A percentile compares a stretch with the other conserved stretches of the same genome.
phyloP scores from a whole-genome alignment of 2,329 filamentous ascomycete species.

The Stachybotrys chlorohalonatus region DNA sequence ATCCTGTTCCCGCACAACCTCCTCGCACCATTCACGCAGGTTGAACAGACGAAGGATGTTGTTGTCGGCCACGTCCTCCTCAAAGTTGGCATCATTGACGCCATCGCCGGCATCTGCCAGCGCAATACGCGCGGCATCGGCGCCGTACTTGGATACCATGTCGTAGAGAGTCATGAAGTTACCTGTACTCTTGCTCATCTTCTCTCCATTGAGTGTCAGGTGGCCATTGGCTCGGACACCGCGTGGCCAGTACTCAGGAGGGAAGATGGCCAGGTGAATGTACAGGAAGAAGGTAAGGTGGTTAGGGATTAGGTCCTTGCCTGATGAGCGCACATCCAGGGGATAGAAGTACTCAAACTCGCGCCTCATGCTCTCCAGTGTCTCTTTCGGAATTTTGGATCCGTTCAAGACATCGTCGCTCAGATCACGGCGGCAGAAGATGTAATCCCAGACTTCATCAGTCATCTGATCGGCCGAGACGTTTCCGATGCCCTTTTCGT shows the following conservation, averaged over 20 bases:
- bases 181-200: slow-evolving; percentile 97
- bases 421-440: slow-evolving; percentile 71
- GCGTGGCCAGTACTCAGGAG: slow-evolving; percentile 78
- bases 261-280: slow-evolving; percentile 84
- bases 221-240: slow-evolving; percentile 87
- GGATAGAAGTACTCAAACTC: slow-evolving; percentile 98
- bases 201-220: slow-evolving; percentile 88
- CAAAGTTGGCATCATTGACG: slow-evolving; percentile 94
- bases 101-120: slow-evolving; percentile 92
- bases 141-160: slow-evolving; percentile 83
- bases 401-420: slow-evolving; percentile 54
- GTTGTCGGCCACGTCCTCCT: slow-evolving; percentile 87
- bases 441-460: slow-evolving; percentile 93
- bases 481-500: slow-evolving; percentile 56
- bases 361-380: slow-evolving; percentile 71
- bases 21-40: slow-evolving; percentile 86
- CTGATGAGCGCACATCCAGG: slow-evolving; percentile 76
- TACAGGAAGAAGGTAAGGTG: slow-evolving; percentile 96
- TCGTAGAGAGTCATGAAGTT: slow-evolving; percentile 93
- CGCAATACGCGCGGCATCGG: slow-evolving; percentile 83
- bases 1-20: slow-evolving; percentile 61
- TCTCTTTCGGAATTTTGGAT: slow-evolving; percentile 64
- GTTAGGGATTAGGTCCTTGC: slow-evolving; percentile 89
- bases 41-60: slow-evolving; percentile 78
- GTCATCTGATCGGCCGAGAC: slow-evolving; percentile 80